Base-by-base conservation (phyloP, 352 stramenopile species). In the Phytophthora hybrid region DNA sequence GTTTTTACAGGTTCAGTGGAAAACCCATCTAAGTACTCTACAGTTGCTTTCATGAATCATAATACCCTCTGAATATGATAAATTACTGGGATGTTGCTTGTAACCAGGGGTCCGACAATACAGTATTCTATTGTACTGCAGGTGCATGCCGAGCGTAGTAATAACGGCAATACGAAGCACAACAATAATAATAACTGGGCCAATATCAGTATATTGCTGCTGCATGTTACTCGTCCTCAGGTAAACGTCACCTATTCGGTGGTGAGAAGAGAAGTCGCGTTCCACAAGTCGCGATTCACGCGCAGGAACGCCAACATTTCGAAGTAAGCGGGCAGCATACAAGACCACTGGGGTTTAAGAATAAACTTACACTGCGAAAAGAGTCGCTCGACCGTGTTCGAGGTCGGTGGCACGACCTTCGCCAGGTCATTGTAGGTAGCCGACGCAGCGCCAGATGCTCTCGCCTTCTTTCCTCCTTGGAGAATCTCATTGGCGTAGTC, bases 301-400 rank as follows among this genome's bases (percentile, higher is more conserved):
- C 54, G 63, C 5, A 70, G 9, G 49, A 71, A 60, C n/a, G 47
- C 58, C 47, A 66, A 32, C 31, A 59, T 62, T 49, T 56, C 52
- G 8, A 69, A 62, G 34, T 54, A 61, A 1, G 51, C 51, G 26
- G 61, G 52, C 1, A 69, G 54, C 31, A 63, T 26, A 18, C 53
- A 52, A 5, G 53, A 59, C 16, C 34, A 51, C 2, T 59, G 23
- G 18, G 54, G 39, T 2, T 31, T 63, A 19, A 63, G 16, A 49
- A 63, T 16, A 1, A 69, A 26, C 44, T 69, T 63, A n/a, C 39
- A 69, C 7, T 69, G 53, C 4, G 63, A 61, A 47, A 69, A 69
- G 6, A 69, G 53, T 37, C 39, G 29, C 9, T 63, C 63, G 6
- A 69, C 62, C 10, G 62, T 69, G n/a, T 69, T 69, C 4, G 62